Evolutionary conservation across 345 rosid species (phyloP).

Genomic region (Diplotaxis tenuifolia): DNA sequence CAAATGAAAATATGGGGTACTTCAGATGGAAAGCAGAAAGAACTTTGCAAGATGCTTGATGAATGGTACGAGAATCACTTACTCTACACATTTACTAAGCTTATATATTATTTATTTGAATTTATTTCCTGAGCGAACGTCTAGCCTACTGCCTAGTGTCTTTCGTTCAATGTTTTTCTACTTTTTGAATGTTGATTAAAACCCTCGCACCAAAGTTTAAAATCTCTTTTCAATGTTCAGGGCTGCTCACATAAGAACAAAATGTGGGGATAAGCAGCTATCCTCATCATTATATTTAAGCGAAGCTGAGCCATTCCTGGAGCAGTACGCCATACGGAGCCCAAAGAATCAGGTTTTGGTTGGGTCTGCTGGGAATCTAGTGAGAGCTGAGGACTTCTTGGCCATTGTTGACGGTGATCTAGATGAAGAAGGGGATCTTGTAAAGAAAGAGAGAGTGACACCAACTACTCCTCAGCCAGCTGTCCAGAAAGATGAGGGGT

Average conservation of each 20-base stretch:
- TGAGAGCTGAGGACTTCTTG: constrained; percentile 72
- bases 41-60: constrained; percentile 89
- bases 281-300: constrained; percentile 75
- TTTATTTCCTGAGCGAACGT: constrained; percentile 1
- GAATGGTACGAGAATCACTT: constrained; percentile 65
- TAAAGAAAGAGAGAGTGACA: constrained; percentile 44
- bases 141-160: not conserved
- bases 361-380: constrained; percentile 86
- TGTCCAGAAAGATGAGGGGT: constrained; percentile 68
- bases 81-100: constrained; percentile 17
- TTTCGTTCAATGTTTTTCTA: not conserved
- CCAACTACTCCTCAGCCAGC: constrained; percentile 50
- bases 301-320: constrained; percentile 96
- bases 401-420: constrained; percentile 71
- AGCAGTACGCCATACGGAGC: constrained; percentile 75
- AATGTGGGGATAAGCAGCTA: constrained; percentile 62
- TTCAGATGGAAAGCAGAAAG: constrained; percentile 75
- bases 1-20: constrained; percentile 91
- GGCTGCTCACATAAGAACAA: constrained; percentile 71
- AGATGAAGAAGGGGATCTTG: constrained; percentile 95
- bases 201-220: not conserved
- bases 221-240: constrained; percentile 38
- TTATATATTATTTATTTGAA: not conserved
- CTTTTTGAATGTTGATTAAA: constrained; percentile 3
- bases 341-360: constrained; percentile 67